These are phyloP conservation scores for Basipetospora chlamydospora DNA, from an alignment of 2,329 filamentous ascomycete species.

Conservation along the genomic window DNA sequence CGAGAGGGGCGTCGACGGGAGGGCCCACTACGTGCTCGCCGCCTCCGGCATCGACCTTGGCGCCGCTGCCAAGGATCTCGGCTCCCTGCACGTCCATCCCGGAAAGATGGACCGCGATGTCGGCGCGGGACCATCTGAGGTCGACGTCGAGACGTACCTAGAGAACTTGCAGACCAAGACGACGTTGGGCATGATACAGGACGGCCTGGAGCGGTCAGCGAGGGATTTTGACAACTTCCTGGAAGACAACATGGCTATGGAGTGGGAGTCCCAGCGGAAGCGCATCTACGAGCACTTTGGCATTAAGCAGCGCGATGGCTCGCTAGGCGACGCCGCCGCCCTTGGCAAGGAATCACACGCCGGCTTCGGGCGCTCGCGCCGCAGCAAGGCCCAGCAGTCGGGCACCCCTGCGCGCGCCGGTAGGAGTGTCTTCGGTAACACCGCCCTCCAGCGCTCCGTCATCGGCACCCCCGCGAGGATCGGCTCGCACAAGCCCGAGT, in stretches of 20 bases:
- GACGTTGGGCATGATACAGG: conserved; percentile 78
- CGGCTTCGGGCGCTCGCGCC: conserved; percentile 45
- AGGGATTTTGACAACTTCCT: conserved; percentile 87
- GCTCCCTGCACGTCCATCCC: conserved; percentile 28
- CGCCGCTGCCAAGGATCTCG: conserved; percentile 72
- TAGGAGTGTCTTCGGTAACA: conserved; percentile 37
- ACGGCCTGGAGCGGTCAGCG: conserved; percentile 78
- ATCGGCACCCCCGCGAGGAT: conserved; percentile 66
- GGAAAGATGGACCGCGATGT: conserved; percentile 11
- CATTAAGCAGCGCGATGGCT: conserved; percentile 46
- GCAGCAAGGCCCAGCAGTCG: conserved; percentile 31
- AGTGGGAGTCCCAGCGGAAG: conserved; percentile 89
- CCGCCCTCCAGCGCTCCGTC: conserved; percentile 66
- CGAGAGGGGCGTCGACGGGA: conserved; percentile 41
- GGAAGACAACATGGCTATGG: conserved; percentile 85
- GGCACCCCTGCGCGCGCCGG: conserved; percentile 43
- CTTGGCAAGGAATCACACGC: conserved; percentile 33
- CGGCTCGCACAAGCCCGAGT: conserved; percentile 48
- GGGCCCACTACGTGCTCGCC: conserved; percentile 78
- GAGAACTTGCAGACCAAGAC: conserved; percentile 80
- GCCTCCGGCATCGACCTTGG: conserved; percentile 86
- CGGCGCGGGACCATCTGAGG: conserved; percentile 27
- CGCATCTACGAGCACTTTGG: conserved; percentile 96
- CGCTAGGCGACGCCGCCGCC: conserved; percentile 17
- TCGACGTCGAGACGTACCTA: conserved; percentile 66